These are phyloP conservation scores for Conticribra guillardii DNA, from an alignment of 108 stramenopile genomes.

Conservation along the genomic window DNA sequence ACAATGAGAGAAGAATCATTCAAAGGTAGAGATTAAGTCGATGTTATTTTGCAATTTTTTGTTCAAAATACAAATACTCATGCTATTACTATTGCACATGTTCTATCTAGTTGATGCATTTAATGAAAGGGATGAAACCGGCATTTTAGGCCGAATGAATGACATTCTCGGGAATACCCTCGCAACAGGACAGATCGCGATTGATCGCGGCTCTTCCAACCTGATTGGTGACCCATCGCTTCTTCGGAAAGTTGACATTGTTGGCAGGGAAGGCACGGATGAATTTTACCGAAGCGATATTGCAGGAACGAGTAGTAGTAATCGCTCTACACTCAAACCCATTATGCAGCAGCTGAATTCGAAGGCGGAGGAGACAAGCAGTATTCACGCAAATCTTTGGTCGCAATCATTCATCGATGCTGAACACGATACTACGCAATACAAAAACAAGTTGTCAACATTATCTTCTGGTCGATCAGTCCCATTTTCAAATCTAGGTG, in stretches of 20 bases:
- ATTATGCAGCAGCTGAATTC: slow-evolving; percentile 13
- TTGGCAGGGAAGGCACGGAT: slow-evolving; percentile 9
- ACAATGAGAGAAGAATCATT: slow-evolving; percentile 41
- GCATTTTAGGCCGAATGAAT: slow-evolving; percentile 42
- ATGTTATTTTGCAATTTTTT: too few species aligned
- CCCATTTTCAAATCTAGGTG: background rate
- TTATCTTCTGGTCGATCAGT: background rate
- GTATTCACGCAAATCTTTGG: slow-evolving; percentile 30
- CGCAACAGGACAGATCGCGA: slow-evolving; percentile 7
- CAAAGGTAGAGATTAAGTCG: slow-evolving; percentile 18
- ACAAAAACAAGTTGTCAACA: background rate
- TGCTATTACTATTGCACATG: too few species aligned
- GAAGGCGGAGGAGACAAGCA: slow-evolving; percentile 8
- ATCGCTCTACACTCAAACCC: slow-evolving; percentile 2
- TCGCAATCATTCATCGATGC: slow-evolving; percentile 34
- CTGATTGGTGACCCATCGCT: slow-evolving; percentile 27
- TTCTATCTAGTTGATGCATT: slow-evolving; percentile 30
- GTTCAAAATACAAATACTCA: too few species aligned
- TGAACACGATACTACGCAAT: slow-evolving; percentile 5
- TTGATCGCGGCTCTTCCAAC: slow-evolving; percentile 10
- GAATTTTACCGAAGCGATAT: slow-evolving; percentile 15
- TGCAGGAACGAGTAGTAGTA: background rate
- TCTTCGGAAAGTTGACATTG: slow-evolving; percentile 20
- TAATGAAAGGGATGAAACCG: slow-evolving; percentile 26
- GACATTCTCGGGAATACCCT: slow-evolving; percentile 34